Evolutionary conservation across 2,329 filamentous ascomycete genomes (phyloP), one percentile per base, ranked within the genome.

Genomic region (Calonectria honghensis): DNA sequence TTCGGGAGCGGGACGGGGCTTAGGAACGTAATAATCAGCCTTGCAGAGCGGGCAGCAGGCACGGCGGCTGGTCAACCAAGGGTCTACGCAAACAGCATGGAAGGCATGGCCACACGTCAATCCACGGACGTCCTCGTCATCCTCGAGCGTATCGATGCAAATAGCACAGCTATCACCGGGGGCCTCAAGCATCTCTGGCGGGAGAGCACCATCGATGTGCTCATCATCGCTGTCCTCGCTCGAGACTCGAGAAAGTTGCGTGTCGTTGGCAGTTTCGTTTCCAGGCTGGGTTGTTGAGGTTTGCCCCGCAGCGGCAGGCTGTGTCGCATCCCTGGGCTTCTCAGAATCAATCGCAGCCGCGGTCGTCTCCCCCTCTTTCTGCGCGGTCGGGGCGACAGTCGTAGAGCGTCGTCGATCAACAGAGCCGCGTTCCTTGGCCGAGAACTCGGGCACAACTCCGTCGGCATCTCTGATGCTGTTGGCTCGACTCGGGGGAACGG

Each of bases 31-130:
- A 85, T 98, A 99, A 83, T 99, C 97, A 51, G 96, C 95, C 87
- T 99, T 99, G 89, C 97, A 99, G 9, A 99, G 92, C 7, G 97
- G 97, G 84, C 97, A 99, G 88, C 96, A 98, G 32, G 97, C 97
- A 78, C 96, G 93, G 76, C 97, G 92, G 82, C 94, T 96, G 13
- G 97, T 99, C 77, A 99, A 88, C 97, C 97, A 99, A 14, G 97
- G 97, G 80, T 99, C 97, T 64, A 99, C 92, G 83, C 97, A 99
- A 50, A 94, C 95, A 66, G 96, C 96, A 84, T 99, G 97, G 91
- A 98, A 99, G 69, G 96, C 96, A 85, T 99, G 97, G n/a, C 97
- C 97, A 82, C 97, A 99, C 5, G 95, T 96, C 75, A 99, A 87
- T 3, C 97, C 97, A 79, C 97, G 95, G 65, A 99, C 93, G 83